Evolutionary conservation across 805 yeast genomes (phyloP).

Genomic region (Metschnikowia picachoensis): DNA sequence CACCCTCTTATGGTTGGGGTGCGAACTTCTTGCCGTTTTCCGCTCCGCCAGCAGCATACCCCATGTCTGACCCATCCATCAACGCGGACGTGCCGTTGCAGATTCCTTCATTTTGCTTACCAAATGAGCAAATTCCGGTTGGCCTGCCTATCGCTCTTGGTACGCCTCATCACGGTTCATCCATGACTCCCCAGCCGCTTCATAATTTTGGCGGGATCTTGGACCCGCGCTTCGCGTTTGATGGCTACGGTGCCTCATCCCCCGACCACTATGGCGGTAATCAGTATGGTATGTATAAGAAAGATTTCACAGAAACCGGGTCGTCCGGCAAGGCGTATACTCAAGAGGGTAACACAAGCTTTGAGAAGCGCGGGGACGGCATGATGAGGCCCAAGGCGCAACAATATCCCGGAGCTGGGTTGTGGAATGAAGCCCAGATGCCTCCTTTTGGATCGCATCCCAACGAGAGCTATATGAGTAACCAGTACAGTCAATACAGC

Average conservation of each 20-base stretch:
- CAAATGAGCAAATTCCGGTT: conserved; percentile 17
- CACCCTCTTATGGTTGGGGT: conserved; percentile 38
- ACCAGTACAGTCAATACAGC: conserved; percentile 4
- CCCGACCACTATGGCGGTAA: background rate
- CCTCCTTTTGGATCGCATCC: conserved; percentile 2
- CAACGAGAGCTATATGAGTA: conserved; percentile 4
- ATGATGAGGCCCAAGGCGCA: conserved; percentile 4
- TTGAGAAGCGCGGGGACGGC: background rate
- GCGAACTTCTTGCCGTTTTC: conserved; percentile 30
- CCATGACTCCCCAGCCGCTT: conserved; percentile 16
- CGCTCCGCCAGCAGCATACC: conserved; percentile 35
- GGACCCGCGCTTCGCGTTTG: conserved; percentile 16
- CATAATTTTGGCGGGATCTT: conserved; percentile 22
- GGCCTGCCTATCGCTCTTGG: conserved; percentile 3
- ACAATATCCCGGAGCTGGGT: conserved; percentile 5
- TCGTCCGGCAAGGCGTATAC: background rate
- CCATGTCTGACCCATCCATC: conserved; percentile 12
- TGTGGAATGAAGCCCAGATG: conserved; percentile 19
- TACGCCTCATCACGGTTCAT: background rate
- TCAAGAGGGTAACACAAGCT: background rate
- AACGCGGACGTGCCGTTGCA: conserved; percentile 18
- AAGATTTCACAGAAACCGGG: background rate
- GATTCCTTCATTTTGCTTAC: conserved; percentile 25
- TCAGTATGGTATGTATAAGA: background rate
- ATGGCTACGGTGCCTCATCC: conserved; percentile 1